Percentiles rank a stretch among this genome's conserved stretches.
These are phyloP conservation scores for Apium graveolens DNA, from an alignment of 129 eudicot genomes.

Conservation along the genomic window DNA sequence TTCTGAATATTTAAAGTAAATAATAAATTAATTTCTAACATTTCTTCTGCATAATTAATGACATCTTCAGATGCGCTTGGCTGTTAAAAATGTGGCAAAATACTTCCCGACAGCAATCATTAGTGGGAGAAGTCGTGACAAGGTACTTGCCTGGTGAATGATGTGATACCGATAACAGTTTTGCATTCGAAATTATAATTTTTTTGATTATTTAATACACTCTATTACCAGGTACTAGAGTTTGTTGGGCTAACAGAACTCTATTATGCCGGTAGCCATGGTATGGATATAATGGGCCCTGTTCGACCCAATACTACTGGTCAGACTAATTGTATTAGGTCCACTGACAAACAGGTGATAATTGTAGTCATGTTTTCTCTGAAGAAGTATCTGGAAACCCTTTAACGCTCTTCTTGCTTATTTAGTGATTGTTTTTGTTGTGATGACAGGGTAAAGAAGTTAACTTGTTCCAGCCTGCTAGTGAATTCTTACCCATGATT, in stretches of 20 bases:
- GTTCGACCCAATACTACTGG: constrained; percentile 40
- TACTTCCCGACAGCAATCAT: constrained; percentile 83
- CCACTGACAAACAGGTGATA: constrained; percentile 56
- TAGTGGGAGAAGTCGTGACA: constrained; percentile 95
- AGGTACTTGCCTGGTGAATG: constrained; percentile 35
- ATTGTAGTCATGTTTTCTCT: not conserved
- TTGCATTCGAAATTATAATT: not conserved
- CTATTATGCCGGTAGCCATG: constrained; percentile 98
- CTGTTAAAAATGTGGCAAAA: constrained; percentile 81
- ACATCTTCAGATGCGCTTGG: constrained; percentile 72
- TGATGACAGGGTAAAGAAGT: constrained; percentile 51
- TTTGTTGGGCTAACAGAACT: constrained; percentile 80
- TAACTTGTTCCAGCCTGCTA: constrained; percentile 78
- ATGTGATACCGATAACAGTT: not conserved
- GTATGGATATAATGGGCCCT: constrained; percentile 96
- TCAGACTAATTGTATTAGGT: constrained; percentile 29
- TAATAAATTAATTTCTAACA: not conserved
- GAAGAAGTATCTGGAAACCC: not conserved
- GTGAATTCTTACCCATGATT: constrained; percentile 81
- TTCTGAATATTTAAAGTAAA: too few relatives aligned
- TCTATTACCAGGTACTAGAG: constrained; percentile 46
- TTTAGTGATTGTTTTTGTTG: constrained; percentile 11
- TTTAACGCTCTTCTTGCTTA: not conserved
- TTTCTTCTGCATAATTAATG: constrained; percentile 2
- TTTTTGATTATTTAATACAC: not conserved